Percentiles rank a stretch among this genome's conserved stretches.
phyloP scores from a whole-genome alignment of 257 asterid species.

The Solanum corneliomulleri region DNA sequence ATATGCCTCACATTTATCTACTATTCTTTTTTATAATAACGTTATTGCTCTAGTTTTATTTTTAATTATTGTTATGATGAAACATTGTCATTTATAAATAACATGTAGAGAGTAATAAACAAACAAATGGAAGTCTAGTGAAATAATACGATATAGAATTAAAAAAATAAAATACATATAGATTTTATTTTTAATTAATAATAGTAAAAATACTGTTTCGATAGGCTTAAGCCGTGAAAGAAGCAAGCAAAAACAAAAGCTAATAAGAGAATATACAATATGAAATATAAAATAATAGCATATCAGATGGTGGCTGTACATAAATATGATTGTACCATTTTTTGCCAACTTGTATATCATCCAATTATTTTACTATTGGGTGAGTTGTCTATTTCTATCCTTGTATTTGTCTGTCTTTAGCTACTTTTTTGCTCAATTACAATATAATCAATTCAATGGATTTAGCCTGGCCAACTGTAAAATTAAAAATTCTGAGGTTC shows the following conservation, averaged over 20 bases:
- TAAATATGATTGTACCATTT: not conserved
- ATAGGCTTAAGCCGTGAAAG: not conserved
- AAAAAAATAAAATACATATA: not conserved
- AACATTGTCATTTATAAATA: not conserved
- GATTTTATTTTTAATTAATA: not conserved
- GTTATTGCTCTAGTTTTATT: not conserved
- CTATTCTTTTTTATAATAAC: not conserved
- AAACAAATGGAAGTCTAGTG: not conserved
- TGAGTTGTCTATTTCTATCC: not conserved
- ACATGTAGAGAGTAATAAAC: not conserved
- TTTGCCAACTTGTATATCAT: not conserved
- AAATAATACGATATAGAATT: fast-evolving
- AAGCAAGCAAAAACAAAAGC: not conserved
- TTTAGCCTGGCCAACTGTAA: not conserved
- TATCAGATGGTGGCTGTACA: not conserved
- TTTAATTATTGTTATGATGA: no score
- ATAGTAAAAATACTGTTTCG: fast-evolving
- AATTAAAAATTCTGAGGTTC: not conserved
- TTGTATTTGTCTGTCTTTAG: not conserved
- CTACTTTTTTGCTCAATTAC: not conserved
- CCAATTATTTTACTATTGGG: not conserved
- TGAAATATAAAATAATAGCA: not conserved
- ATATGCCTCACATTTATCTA: not conserved
- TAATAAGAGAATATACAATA: not conserved
- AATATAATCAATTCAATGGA: not conserved